Base-by-base conservation (phyloP, 2,329 filamentous ascomycete genomes). In the Setomelanomma holmii region DNA sequence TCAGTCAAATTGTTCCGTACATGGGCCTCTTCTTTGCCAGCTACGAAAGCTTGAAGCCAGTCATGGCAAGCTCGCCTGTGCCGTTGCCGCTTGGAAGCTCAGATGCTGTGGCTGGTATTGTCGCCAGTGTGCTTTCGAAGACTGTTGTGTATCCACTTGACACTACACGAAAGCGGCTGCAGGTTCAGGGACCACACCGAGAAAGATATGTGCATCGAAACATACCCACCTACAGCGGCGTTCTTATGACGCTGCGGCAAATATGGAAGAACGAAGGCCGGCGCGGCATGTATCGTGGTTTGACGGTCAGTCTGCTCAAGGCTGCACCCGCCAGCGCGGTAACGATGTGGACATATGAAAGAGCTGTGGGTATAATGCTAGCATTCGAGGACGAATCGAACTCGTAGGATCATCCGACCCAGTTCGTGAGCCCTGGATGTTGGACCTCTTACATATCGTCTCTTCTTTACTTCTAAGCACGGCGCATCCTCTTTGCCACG, bases 11-110 rank as follows among this genome's bases (percentile, higher is more conserved):
- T 42, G 86, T 96, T 8, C 95, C 95, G 2, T 96, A 93, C 73
- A 99, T 99, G 95, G 95, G 95, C 12, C 81, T 96, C 2, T 98
- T 99, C 79, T 99, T 99, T 76, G 85, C 90, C 27, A 84, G 86
- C 35, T 99, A 98, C 77, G 95, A 99, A 75, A 81, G 83, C 8
- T 78, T 96, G 44, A 81, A 81, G 62, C 77, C 78, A 2, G 44
- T 71, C 4, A 59, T 76, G 21, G 73, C 78, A 7, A 68, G 60
- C n/a, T 71, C 74, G 3, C 82, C 90, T 5, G 71, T 85, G 5
- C 84, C 82, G 0, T 74, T 93, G 40, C 79, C 79, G 64, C 88
- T 89, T 72, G 90, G 92, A 17, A 88, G 87, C 14, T 89, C 89
- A 1, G 92, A 98, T 74, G 95, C 93, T 0, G 83, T 87, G 1